Evolutionary conservation across 192 early-diverging fungal genomes (phyloP).

Genomic region (Coemansia sp.): DNA sequence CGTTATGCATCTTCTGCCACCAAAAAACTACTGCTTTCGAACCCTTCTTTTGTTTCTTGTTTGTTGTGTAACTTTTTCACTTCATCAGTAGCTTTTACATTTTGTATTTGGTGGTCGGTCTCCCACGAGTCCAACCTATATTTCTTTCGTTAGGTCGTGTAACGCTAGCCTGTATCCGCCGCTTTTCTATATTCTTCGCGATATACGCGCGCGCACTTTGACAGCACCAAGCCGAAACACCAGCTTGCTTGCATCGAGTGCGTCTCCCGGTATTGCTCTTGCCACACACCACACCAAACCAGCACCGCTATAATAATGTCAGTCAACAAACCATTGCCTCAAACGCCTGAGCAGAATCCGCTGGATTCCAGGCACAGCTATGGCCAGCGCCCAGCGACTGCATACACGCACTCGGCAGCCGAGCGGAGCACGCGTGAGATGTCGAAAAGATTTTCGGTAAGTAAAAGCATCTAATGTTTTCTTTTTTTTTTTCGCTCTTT

Average conservation of each 20-base stretch:
- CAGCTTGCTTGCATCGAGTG: no score
- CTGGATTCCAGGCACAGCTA: conserved; percentile 5
- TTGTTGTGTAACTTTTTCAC: background rate
- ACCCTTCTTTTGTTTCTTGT: conserved; percentile 6
- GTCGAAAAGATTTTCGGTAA: conserved; percentile 38
- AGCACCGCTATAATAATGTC: conserved; percentile 18
- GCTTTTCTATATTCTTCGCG: background rate
- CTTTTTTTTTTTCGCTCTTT: background rate
- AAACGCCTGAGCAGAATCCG: conserved; percentile 16
- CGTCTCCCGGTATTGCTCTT: no score
- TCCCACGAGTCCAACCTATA: background rate
- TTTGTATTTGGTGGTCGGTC: conserved; percentile 4
- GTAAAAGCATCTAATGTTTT: conserved; percentile 12
- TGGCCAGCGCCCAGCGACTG: conserved; percentile 17
- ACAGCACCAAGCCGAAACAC: no score
- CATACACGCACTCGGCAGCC: conserved; percentile 9
- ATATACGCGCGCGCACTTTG: background rate
- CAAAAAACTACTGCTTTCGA: background rate
- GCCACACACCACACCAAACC: background rate
- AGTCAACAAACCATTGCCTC: conserved; percentile 47
- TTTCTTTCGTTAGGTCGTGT: background rate
- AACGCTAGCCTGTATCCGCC: background rate
- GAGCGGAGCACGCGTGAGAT: conserved; percentile 16
- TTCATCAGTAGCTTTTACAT: background rate
- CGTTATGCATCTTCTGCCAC: background rate